Conservation (phyloP, 805 yeast species). For the Clavispora fructus region DNA sequence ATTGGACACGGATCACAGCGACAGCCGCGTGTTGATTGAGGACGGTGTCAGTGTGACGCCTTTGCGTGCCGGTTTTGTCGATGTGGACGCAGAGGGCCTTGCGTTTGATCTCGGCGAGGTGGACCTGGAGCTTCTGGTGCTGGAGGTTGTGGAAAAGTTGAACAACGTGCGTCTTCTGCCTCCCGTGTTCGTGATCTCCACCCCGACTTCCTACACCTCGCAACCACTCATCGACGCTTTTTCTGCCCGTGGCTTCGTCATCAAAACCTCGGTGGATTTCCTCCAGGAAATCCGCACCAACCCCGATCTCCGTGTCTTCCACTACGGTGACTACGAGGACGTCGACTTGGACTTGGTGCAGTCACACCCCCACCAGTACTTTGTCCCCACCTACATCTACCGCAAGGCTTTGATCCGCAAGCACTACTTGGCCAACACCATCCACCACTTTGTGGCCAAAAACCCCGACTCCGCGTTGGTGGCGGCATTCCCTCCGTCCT, state of each 20-base stretch:
- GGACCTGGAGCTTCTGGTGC: too few species aligned
- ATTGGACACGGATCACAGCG: constrained; percentile 44
- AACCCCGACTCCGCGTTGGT: constrained; percentile 61
- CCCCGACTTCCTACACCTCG: constrained; percentile 37
- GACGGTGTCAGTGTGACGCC: constrained; percentile 55
- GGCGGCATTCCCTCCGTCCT: constrained; percentile 66
- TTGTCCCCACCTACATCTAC: constrained; percentile 76
- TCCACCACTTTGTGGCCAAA: constrained; percentile 70
- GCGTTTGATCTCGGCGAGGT: not conserved
- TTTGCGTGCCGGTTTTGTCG: constrained; percentile 45
- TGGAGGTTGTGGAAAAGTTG: too few species aligned
- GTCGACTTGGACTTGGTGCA: constrained; percentile 66
- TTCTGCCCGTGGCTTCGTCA: constrained; percentile 18
- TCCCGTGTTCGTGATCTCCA: constrained; percentile 32
- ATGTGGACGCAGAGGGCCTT: too few species aligned
- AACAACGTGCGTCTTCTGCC: too few species aligned
- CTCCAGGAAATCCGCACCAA: constrained; percentile 12
- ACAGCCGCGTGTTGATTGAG: constrained; percentile 63
- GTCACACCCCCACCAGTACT: constrained; percentile 42
- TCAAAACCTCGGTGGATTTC: constrained; percentile 21
- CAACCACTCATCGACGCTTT: constrained; percentile 39
- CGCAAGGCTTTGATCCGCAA: constrained; percentile 89
- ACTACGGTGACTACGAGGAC: constrained; percentile 88
- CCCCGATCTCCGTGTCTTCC: constrained; percentile 44
- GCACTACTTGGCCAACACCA: constrained; percentile 80